Conservation (phyloP, 2,329 filamentous ascomycete genomes). For the Hysterium pulicare region DNA sequence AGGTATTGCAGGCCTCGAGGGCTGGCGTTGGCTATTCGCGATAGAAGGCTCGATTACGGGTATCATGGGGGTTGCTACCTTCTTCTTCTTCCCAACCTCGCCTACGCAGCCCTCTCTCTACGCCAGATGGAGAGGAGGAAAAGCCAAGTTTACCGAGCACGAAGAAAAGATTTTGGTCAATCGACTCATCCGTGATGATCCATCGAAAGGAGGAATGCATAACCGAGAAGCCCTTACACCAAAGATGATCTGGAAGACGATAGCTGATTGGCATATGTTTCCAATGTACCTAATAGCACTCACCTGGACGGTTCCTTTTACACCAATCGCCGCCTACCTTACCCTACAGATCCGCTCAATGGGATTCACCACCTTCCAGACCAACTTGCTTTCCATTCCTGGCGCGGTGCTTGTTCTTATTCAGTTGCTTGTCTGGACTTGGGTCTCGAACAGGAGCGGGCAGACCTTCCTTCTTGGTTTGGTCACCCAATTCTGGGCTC, state of each 20-base stretch:
- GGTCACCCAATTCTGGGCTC: conserved; percentile 28
- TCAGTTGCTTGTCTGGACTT: conserved; percentile 46
- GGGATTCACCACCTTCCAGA: conserved; percentile 61
- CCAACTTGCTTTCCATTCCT: conserved; percentile 60
- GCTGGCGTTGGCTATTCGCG: conserved; percentile 11
- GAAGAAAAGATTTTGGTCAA: conserved; percentile 67
- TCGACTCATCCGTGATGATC: conserved; percentile 57
- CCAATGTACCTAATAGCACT: conserved; percentile 32
- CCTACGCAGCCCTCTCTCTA: conserved; percentile 40
- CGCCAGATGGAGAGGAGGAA: conserved; percentile 49
- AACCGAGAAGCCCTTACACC: conserved; percentile 26
- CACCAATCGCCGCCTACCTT: conserved; percentile 35
- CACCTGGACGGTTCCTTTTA: conserved; percentile 17
- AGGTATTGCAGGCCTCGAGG: conserved; percentile 1
- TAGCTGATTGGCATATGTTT: conserved; percentile 30
- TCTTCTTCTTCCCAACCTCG: conserved; percentile 50
- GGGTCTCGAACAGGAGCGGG: conserved; percentile 45
- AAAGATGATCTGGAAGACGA: conserved; percentile 18
- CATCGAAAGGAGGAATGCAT: conserved; percentile 55
- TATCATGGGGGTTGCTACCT: conserved; percentile 50
- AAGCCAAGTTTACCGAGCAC: conserved; percentile 61
- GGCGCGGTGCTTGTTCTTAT: conserved; percentile 30
- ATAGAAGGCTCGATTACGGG: conserved; percentile 52
- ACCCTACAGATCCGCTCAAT: conserved; percentile 57
- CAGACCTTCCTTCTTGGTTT: conserved; percentile 45